Percentiles rank a stretch among this genome's conserved stretches.
Evolutionary conservation across 768 basidiomycete genomes (phyloP).

Genomic region (Mycena indigotica): DNA sequence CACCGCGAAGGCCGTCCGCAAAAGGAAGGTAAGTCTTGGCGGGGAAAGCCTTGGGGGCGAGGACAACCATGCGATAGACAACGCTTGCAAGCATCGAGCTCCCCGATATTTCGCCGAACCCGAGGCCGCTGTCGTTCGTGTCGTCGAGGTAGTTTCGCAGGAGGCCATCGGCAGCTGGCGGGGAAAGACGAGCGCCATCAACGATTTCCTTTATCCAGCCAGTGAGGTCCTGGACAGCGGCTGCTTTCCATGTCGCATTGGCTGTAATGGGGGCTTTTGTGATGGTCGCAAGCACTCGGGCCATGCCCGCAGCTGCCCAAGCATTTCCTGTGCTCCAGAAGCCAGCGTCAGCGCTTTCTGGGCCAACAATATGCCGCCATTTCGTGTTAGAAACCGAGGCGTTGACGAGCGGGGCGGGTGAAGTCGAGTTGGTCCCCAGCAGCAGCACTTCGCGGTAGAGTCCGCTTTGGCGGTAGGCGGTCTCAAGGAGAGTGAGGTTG

Average conservation of each 20-base stretch:
- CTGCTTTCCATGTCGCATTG: constrained; percentile 23
- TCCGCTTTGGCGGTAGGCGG: constrained; percentile 49
- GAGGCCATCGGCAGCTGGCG: constrained; percentile 5
- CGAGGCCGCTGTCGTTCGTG: constrained; percentile 11
- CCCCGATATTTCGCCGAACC: constrained; percentile 42
- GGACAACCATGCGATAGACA: constrained; percentile 37
- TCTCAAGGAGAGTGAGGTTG: constrained; percentile 38
- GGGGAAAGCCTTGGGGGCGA: constrained; percentile 21
- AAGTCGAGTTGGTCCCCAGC: constrained; percentile 10
- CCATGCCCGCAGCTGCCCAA: constrained; percentile 74
- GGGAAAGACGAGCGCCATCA: constrained; percentile 24
- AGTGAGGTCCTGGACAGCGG: constrained; percentile 33
- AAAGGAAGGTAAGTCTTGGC: constrained; percentile 24
- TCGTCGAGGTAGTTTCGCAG: constrained; percentile 23
- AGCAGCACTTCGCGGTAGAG: constrained; percentile 51
- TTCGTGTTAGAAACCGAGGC: constrained; percentile 16
- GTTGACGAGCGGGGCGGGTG: constrained; percentile 12
- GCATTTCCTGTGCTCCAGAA: constrained; percentile 62
- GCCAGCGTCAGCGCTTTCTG: constrained; percentile 39
- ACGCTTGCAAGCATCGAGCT: constrained; percentile 42
- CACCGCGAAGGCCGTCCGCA: constrained; percentile 32
- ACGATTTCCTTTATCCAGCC: constrained; percentile 47
- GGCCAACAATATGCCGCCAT: constrained; percentile 42
- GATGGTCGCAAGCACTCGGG: constrained; percentile 59
- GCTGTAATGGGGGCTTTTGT: constrained; percentile 36